Evolutionary conservation across 805 yeast species (phyloP), one percentile per base, ranked within the genome.

Genomic region (Monosporozyma siamensis): DNA sequence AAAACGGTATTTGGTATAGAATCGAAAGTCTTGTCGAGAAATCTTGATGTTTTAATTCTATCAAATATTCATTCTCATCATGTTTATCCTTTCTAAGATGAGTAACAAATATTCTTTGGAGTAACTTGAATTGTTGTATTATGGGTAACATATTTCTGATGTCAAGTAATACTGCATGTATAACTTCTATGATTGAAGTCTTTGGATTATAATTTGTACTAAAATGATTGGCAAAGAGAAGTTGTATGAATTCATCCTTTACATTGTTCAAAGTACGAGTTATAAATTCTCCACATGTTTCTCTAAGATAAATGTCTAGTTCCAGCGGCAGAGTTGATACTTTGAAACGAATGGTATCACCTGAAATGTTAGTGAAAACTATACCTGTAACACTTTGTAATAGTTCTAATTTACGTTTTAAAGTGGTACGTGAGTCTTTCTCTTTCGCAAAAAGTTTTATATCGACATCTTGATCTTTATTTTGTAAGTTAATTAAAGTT

Each of bases 21-120:
- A 48, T 36, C 22, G 46, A 49, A 18, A 34, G 42, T 14, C 48
- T 46, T 4, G 48, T 30, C 5, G 30, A 40, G 6, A 48, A 20
- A 37, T 55, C 53, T 18, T 43, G 48, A 34, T 51, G 54, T 31
- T 34, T 42, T 4, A 56, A 22, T 22, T 47, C 40, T 7, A 55
- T 18, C 21, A 12, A 18, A 21, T 22, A 30, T 34, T 22, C 29
- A 2, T 34, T 39, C 4, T 45, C 40, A 15, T 31, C 21, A 6
- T 14, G 22, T 12, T 10, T 18, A 4, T 4, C 23, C 18, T n/a
- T 15, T 11, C 22, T 24, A 3, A 53, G 14, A 10, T 36, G 29
- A 7, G 48, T 43, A 14, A 54, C 54, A 38, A 50, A 55, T 14
- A 52, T 26, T 18, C 48, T 24, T 29, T 42, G 27, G 10, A 58